These are phyloP conservation scores for Ogataea polymorpha DNA, from an alignment of 805 yeast genomes.

Conservation along the genomic window DNA sequence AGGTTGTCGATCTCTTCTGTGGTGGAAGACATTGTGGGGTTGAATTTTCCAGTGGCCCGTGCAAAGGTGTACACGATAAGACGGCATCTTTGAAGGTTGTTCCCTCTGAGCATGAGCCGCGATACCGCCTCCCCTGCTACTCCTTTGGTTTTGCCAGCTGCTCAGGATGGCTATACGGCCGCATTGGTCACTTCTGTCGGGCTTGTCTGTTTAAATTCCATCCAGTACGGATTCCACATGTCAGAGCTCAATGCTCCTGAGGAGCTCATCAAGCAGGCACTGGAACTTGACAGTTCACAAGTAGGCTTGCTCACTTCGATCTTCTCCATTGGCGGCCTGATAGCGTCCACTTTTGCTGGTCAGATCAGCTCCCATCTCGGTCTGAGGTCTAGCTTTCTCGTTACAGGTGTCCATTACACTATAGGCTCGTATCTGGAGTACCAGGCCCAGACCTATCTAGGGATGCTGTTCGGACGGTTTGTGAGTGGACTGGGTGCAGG, in stretches of 20 bases:
- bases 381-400: slow-evolving; percentile 49
- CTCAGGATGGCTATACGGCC: slow-evolving; percentile 10
- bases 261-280: slow-evolving; percentile 40
- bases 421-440: slow-evolving; percentile 66
- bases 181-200: slow-evolving; percentile 43
- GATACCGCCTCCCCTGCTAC: neutral
- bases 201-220: slow-evolving; percentile 70
- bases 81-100: neutral
- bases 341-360: slow-evolving; percentile 72
- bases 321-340: slow-evolving; percentile 79
- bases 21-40: slow-evolving; percentile 1
- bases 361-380: slow-evolving; percentile 63
- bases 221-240: slow-evolving; percentile 94
- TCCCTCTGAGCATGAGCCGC: neutral
- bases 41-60: neutral
- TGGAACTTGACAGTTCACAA: slow-evolving; percentile 38
- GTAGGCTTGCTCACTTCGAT: slow-evolving; percentile 75
- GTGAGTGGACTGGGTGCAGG: slow-evolving; percentile 88
- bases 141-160: neutral
- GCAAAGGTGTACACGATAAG: slow-evolving; percentile 6
- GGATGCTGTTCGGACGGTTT: slow-evolving; percentile 65
- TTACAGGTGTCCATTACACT: slow-evolving; percentile 49
- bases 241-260: slow-evolving; percentile 93
- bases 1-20: neutral
- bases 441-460: slow-evolving; percentile 39